Evolutionary conservation across 1,284 basidiomycete genomes (phyloP).

Genomic region (Tremellales sp.): DNA sequence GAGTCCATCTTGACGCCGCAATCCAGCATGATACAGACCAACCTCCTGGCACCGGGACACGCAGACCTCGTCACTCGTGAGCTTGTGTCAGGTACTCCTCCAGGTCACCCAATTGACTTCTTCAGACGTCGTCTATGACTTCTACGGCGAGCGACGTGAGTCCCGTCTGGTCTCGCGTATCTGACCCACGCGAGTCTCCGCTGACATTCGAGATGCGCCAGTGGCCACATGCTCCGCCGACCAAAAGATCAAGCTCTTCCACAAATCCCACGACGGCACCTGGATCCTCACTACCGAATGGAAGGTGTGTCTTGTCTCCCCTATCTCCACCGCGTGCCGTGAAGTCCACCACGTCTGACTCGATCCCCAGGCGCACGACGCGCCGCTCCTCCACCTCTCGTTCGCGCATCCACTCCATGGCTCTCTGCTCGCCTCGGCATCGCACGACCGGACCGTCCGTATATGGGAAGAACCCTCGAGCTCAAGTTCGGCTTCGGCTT

Average conservation of each 20-base stretch:
- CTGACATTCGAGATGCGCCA: slow-evolving; percentile 5
- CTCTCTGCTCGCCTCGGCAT: slow-evolving; percentile 73
- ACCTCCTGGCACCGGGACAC: slow-evolving; percentile 44
- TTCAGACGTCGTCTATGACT: slow-evolving; percentile 74
- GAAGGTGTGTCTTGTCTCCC: slow-evolving; percentile 60
- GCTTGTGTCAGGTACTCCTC: slow-evolving; percentile 9
- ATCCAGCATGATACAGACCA: slow-evolving; percentile 45
- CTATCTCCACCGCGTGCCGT: neutral
- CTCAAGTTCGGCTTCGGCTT: neutral
- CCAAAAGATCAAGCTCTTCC: slow-evolving; percentile 76
- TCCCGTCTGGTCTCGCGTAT: neutral
- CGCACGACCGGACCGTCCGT: slow-evolving; percentile 82
- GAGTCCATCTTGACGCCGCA: neutral
- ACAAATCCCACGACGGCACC: slow-evolving; percentile 59
- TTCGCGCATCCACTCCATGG: slow-evolving; percentile 91
- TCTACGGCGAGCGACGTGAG: slow-evolving; percentile 68
- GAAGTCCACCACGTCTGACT: neutral
- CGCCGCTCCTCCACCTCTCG: slow-evolving; percentile 71
- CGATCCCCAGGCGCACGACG: slow-evolving; percentile 71
- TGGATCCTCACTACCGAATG: slow-evolving; percentile 80
- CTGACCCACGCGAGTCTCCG: neutral
- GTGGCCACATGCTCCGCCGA: slow-evolving; percentile 47
- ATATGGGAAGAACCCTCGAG: slow-evolving; percentile 69
- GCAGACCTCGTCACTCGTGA: slow-evolving; percentile 48
- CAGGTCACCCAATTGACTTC: neutral